phyloP scores from a whole-genome alignment of 306 rosid species.

The Cotoneaster glaucophyllus region DNA sequence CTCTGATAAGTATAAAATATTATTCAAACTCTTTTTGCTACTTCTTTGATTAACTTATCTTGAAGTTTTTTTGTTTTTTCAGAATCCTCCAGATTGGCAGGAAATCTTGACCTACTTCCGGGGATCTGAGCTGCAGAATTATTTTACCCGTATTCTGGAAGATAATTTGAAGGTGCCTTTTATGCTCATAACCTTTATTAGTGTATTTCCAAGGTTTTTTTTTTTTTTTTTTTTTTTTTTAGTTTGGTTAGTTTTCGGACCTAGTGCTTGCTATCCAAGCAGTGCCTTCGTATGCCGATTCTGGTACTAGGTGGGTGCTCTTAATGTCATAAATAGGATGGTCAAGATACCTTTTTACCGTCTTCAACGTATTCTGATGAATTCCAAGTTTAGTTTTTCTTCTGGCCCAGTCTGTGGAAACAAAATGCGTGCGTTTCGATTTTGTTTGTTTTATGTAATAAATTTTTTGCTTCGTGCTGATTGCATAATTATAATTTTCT shows the following conservation, averaged over 20 bases:
- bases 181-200: neutral
- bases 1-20: neutral
- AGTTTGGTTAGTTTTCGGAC: neutral
- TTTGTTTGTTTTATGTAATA: neutral
- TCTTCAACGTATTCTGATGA: neutral
- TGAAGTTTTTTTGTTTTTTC: slow-evolving; percentile 5
- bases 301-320: neutral
- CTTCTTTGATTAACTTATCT: neutral
- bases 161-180: slow-evolving; percentile 72
- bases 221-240: neutral
- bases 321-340: neutral
- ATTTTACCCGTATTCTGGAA: slow-evolving; percentile 86
- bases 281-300: neutral
- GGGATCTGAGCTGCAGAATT: slow-evolving; percentile 92
- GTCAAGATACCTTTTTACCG: neutral
- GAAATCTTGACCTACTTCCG: slow-evolving; percentile 85
- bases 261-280: neutral
- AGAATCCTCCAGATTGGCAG: slow-evolving; percentile 97
- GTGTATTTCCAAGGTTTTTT: neutral
- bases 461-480: neutral
- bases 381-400: neutral
- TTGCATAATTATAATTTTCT: neutral
- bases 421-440: neutral
- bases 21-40: neutral
- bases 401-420: neutral